Conservation (phyloP, 768 basidiomycete genomes). For the Chalciporus chontae region DNA sequence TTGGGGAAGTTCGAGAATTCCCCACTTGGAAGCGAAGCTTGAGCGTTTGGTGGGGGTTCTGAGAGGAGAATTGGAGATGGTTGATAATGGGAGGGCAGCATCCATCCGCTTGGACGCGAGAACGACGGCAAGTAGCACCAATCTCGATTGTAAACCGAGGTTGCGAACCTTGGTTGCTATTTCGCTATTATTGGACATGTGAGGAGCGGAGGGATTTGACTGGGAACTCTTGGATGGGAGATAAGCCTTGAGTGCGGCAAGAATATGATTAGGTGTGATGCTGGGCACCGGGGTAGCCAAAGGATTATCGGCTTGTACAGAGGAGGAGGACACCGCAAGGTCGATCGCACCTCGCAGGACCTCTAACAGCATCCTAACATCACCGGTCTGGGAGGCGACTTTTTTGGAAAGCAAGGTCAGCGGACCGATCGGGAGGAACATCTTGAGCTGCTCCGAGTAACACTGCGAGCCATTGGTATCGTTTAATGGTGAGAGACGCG, state of each 20-base stretch:
- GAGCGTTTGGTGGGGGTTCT: slow-evolving; percentile 54
- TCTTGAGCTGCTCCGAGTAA: slow-evolving; percentile 34
- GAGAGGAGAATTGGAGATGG: slow-evolving; percentile 30
- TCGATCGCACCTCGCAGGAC: slow-evolving; percentile 80
- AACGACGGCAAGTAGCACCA: slow-evolving; percentile 62
- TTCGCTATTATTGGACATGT: slow-evolving; percentile 48
- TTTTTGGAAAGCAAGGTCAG: slow-evolving; percentile 75
- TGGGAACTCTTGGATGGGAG: slow-evolving; percentile 38
- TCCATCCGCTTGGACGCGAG: slow-evolving; percentile 63
- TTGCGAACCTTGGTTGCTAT: slow-evolving; percentile 61
- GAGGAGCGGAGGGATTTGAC: slow-evolving; percentile 10
- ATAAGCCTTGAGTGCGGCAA: slow-evolving; percentile 73
- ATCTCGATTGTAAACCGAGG: slow-evolving; percentile 70
- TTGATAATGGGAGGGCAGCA: slow-evolving; percentile 49
- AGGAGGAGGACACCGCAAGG: slow-evolving; percentile 43
- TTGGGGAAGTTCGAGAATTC: slow-evolving; percentile 54
- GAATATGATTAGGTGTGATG: slow-evolving; percentile 65
- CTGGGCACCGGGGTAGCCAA: slow-evolving; percentile 35
- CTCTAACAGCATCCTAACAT: slow-evolving; percentile 77
- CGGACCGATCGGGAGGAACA: slow-evolving; percentile 61
- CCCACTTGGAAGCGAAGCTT: slow-evolving; percentile 31
- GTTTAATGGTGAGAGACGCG: slow-evolving; percentile 56
- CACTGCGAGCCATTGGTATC: slow-evolving; percentile 20
- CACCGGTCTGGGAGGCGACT: slow-evolving; percentile 77
- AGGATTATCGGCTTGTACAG: slow-evolving; percentile 18